Percentiles rank a stretch among this genome's conserved stretches.
phyloP scores from a whole-genome alignment of 768 basidiomycete genomes.

The Kwoniella pini region DNA sequence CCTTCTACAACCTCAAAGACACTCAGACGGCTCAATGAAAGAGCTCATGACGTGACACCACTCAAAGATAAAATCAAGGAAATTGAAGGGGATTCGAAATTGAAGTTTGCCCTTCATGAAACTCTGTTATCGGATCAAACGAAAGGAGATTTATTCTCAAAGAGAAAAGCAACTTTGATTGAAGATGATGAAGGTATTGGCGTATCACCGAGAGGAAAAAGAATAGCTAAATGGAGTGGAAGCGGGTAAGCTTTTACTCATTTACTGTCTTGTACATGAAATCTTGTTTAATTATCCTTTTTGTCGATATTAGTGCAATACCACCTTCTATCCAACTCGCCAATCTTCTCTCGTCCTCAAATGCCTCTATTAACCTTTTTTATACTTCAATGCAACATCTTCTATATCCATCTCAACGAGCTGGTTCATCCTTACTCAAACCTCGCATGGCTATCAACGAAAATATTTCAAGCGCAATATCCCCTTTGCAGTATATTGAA shows the following conservation, averaged over 20 bases:
- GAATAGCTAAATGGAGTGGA: constrained; percentile 27
- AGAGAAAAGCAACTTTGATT: neutral
- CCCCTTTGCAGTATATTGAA: constrained; percentile 15
- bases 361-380: constrained; percentile 38
- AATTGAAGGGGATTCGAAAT: neutral
- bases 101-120: constrained; percentile 14
- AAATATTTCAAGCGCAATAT: neutral
- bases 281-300: neutral
- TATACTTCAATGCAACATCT: constrained; percentile 40
- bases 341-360: constrained; percentile 25
- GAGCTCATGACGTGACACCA: neutral
- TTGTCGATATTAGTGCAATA: constrained; percentile 15
- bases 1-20: neutral
- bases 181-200: constrained; percentile 12
- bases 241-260: constrained; percentile 28
- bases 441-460: neutral
- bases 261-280: no score
- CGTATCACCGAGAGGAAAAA: constrained; percentile 36
- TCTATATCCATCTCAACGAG: constrained; percentile 18
- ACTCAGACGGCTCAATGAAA: constrained; percentile 8
- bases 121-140: constrained; percentile 1
- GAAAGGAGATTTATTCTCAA: constrained; percentile 5
- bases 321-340: constrained; percentile 33
- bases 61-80: neutral
- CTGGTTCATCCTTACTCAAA: neutral